Base-by-base conservation (phyloP, 805 yeast species). In the Blastobotrys peoriensis region DNA sequence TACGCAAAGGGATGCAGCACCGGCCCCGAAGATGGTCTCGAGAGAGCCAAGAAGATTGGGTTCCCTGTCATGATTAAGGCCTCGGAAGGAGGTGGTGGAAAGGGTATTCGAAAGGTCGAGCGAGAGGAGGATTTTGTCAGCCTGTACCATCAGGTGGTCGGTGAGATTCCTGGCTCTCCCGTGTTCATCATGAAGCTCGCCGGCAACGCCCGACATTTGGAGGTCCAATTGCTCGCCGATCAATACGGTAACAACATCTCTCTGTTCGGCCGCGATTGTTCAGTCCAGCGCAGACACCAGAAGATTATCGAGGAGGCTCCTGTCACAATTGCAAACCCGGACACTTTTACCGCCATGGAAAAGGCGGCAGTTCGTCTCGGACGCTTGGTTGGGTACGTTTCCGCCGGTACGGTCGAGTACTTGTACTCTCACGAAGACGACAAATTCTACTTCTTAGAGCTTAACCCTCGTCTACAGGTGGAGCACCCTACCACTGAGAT, bases 61-160 rank as follows among this genome's bases (percentile, higher is more conserved):
- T 88, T 93, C 73, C 99, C 99, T 25, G 95, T 93, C 44, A 93
- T 93, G 99, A 81, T 93, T 63, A 93, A 93, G 69, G 98, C 98
- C 40, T 88, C 97, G 47, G 99, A 93, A 79, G 99, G 99, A 74
- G 99, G 99, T 69, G 99, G 99, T 71, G 99, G 99, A 74, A 93
- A 93, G 71, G 99, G 99, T 78, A 93, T 93, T 66, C 83, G 99
- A 73, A 88, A 88, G 69, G 98, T 88, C 53, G 95, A 86, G 46
- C 64, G 73, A 51, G 96, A 84, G 65, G 81, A 79, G 52, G 85
- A 88, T 58, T 93, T 93, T 55, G 60, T 73, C 35, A 51, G 86
- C 21, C 68, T 85, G 51, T 93, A 91, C 64, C 80, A 81, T 55
- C 99, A 93, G 72, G 98, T 97, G 38, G 86, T 95, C 43, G 85